Percentiles rank a stretch among this genome's conserved stretches.
phyloP scores from a whole-genome alignment of 2,329 filamentous ascomycete genomes.

The Bipolaris sorokiniana region DNA sequence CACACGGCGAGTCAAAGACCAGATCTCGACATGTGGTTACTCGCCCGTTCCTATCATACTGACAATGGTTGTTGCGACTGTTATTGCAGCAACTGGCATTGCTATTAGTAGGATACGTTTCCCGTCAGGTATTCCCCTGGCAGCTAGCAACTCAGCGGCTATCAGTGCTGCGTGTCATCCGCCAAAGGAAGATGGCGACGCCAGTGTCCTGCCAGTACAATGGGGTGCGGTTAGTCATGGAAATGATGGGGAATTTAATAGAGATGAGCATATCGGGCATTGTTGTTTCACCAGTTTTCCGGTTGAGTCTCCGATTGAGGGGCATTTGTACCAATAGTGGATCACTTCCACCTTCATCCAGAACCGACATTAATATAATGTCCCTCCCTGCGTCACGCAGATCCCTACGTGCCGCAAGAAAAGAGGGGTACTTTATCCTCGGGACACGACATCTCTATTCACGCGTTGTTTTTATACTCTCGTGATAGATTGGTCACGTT shows the following conservation, averaged over 20 bases:
- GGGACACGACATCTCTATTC: too few relatives aligned
- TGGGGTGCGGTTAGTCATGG: slow-evolving; percentile 35
- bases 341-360: too few relatives aligned
- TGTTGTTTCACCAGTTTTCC: slow-evolving; percentile 28
- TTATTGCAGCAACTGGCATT: slow-evolving; percentile 19
- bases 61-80: slow-evolving; percentile 11
- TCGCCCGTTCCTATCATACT: slow-evolving; percentile 17
- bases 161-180: slow-evolving; percentile 47
- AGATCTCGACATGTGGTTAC: slow-evolving; percentile 17
- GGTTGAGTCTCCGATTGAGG: slow-evolving; percentile 16
- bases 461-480: too few relatives aligned
- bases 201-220: slow-evolving; percentile 26
- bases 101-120: slow-evolving; percentile 20
- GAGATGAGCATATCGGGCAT: slow-evolving; percentile 19
- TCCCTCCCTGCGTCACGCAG: too few relatives aligned
- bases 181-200: slow-evolving; percentile 17
- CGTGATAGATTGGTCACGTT: too few relatives aligned
- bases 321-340: slow-evolving; percentile 17
- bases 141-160: slow-evolving; percentile 35
- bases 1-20: background rate
- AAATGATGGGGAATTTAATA: background rate
- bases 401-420: too few relatives aligned
- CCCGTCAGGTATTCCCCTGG: slow-evolving; percentile 36
- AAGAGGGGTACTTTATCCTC: too few relatives aligned
- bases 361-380: too few relatives aligned